These are phyloP conservation scores for Microascus cirrosus DNA, from an alignment of 2,329 filamentous ascomycete genomes.

Conservation along the genomic window DNA sequence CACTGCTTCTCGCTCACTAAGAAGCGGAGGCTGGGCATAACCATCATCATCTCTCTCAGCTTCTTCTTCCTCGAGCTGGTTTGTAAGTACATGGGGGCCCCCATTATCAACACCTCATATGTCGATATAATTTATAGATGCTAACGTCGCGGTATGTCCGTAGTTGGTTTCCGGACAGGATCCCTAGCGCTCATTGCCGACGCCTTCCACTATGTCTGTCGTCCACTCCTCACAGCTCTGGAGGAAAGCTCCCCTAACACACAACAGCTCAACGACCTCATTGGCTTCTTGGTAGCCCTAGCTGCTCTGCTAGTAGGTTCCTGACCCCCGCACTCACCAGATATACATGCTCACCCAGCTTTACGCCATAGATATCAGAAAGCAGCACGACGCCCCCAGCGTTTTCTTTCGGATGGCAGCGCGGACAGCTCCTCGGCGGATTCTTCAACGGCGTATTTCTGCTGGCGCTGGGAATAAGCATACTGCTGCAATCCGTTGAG, in stretches of 20 bases:
- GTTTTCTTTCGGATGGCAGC: constrained; percentile 66
- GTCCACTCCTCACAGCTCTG: neutral
- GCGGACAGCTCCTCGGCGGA: constrained; percentile 60
- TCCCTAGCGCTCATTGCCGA: constrained; percentile 66
- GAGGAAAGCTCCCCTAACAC: neutral
- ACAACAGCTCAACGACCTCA: constrained; percentile 2
- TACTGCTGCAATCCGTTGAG: constrained; percentile 63
- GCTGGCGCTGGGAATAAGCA: constrained; percentile 59
- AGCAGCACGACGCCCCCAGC: constrained; percentile 39
- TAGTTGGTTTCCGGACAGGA: constrained; percentile 57
- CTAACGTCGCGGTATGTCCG: constrained; percentile 3
- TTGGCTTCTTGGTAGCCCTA: constrained; percentile 3
- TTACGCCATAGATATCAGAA: constrained; percentile 38
- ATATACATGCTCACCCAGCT: neutral
- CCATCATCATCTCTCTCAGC: constrained; percentile 34
- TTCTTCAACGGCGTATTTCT: constrained; percentile 76
- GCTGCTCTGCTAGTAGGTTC: constrained; percentile 1
- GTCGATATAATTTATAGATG: constrained; percentile 2
- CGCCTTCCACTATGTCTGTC: constrained; percentile 63
- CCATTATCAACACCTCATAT: neutral
- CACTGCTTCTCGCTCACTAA: constrained; percentile 10
- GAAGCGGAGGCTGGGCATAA: constrained; percentile 33
- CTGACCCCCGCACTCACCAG: neutral
- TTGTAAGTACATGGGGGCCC: constrained; percentile 19
- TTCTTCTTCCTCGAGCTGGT: constrained; percentile 42